Conservation (phyloP, 1,139 yeast genomes). For the Hansenula anomala region DNA sequence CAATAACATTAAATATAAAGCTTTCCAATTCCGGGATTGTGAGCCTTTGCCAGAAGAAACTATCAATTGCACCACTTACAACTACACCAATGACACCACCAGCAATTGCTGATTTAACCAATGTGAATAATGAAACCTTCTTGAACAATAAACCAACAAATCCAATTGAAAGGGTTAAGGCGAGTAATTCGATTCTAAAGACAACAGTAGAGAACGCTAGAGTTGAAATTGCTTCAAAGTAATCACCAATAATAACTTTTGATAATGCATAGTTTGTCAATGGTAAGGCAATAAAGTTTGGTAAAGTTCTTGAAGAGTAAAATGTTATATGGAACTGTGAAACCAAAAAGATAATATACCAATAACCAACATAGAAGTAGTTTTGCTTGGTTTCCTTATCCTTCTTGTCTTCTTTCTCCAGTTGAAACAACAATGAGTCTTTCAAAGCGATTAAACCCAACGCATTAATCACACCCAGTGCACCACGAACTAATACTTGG, state of each 20-base stretch:
- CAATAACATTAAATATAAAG: slow-evolving; percentile 65
- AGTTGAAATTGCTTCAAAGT: slow-evolving; percentile 46
- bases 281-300: slow-evolving; percentile 84
- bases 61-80: slow-evolving; percentile 53
- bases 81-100: slow-evolving; percentile 54
- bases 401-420: slow-evolving; percentile 11
- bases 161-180: slow-evolving; percentile 51
- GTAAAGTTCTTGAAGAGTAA: slow-evolving; percentile 77
- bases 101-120: slow-evolving; percentile 36
- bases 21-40: slow-evolving; percentile 71
- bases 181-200: slow-evolving; percentile 69
- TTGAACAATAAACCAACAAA: slow-evolving; percentile 35
- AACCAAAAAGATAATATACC: slow-evolving; percentile 55
- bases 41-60: slow-evolving; percentile 63
- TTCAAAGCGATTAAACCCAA: slow-evolving; percentile 29
- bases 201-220: slow-evolving; percentile 62
- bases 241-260: slow-evolving; percentile 45
- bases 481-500: slow-evolving; percentile 46
- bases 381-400: slow-evolving; percentile 5
- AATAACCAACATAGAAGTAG: slow-evolving; percentile 34
- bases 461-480: slow-evolving; percentile 50
- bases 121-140: slow-evolving; percentile 36
- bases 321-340: slow-evolving; percentile 77
- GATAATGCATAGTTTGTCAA: slow-evolving; percentile 54
- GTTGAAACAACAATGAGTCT: slow-evolving; percentile 25